Conservation (phyloP, 495 filamentous ascomycete species). For the Staphylotrichum tortipilum region DNA sequence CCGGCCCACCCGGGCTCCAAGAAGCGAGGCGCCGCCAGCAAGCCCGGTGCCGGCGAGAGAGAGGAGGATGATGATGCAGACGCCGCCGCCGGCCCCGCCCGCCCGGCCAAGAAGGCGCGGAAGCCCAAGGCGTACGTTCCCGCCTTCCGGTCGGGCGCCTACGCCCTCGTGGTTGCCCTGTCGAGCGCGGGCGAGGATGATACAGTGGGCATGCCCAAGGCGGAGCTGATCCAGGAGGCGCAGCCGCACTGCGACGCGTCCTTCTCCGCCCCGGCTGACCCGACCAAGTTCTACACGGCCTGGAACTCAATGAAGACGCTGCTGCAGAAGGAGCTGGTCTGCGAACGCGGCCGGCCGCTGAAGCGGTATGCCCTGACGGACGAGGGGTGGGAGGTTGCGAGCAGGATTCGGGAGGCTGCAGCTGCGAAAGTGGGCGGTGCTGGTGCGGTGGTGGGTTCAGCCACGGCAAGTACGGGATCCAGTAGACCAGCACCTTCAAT, state of each 20-base stretch:
- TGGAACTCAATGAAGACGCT: slow-evolving; percentile 83
- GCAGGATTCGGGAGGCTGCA: slow-evolving; percentile 46
- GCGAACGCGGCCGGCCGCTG: slow-evolving; percentile 58
- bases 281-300: slow-evolving; percentile 66
- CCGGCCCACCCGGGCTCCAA: slow-evolving; percentile 45
- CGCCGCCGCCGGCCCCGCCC: too few relatives aligned
- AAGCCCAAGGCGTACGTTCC: slow-evolving; percentile 67
- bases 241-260: slow-evolving; percentile 68
- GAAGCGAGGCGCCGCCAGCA: slow-evolving; percentile 17
- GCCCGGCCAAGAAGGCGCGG: slow-evolving; percentile 54
- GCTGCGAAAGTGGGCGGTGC: background rate
- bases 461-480: background rate
- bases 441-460: background rate
- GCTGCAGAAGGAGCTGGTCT: slow-evolving; percentile 64
- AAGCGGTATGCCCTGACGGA: slow-evolving; percentile 66
- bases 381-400: slow-evolving; percentile 71
- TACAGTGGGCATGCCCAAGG: slow-evolving; percentile 58
- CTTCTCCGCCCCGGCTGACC: slow-evolving; percentile 59
- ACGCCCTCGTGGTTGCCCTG: slow-evolving; percentile 64
- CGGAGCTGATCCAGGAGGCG: slow-evolving; percentile 58
- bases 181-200: slow-evolving; percentile 54
- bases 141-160: slow-evolving; percentile 59
- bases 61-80: slow-evolving; percentile 25
- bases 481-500: background rate
- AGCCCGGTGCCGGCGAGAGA: slow-evolving; percentile 14